phyloP scores from a whole-genome alignment of 2,329 filamentous ascomycete species.

The Zymoseptoria ardabiliae region DNA sequence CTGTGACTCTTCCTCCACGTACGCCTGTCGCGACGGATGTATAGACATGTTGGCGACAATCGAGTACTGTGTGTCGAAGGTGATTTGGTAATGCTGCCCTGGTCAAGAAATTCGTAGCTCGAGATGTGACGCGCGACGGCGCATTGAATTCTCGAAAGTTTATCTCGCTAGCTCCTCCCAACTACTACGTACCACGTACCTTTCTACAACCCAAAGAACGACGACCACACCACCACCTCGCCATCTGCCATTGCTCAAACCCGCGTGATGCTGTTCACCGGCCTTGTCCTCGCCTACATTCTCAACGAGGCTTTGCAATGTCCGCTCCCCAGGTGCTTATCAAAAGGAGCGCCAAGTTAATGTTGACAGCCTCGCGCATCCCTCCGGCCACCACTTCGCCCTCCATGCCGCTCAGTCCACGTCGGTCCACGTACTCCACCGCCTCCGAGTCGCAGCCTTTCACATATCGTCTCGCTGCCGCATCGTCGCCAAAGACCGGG shows the following conservation, averaged over 20 bases:
- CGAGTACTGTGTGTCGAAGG: not conserved
- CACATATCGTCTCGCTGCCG: conserved; percentile 32
- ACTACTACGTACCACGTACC: not conserved
- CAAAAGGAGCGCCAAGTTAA: conserved; percentile 13
- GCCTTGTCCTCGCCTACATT: conserved; percentile 14
- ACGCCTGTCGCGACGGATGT: conserved; percentile 85
- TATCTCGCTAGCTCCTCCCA: not conserved
- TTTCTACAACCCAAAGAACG: not conserved
- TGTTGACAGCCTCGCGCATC: conserved; percentile 12
- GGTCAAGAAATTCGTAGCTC: not conserved
- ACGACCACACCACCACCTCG: not conserved
- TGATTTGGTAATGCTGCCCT: not conserved
- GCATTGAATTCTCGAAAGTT: not conserved
- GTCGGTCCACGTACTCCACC: conserved; percentile 4
- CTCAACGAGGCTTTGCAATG: conserved; percentile 19
- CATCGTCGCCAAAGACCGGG: conserved; percentile 29
- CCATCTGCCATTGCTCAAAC: not conserved
- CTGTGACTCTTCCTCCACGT: conserved; percentile 68
- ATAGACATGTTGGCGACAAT: conserved; percentile 14
- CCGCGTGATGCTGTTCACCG: conserved; percentile 12
- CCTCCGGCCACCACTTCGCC: not conserved
- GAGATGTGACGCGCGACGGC: not conserved
- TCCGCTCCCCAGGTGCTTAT: conserved; percentile 18
- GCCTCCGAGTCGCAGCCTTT: conserved; percentile 16
- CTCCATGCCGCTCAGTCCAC: conserved; percentile 1